Conservation (phyloP, 23 red algal genomes). For the Gracilaria domingensis region DNA sequence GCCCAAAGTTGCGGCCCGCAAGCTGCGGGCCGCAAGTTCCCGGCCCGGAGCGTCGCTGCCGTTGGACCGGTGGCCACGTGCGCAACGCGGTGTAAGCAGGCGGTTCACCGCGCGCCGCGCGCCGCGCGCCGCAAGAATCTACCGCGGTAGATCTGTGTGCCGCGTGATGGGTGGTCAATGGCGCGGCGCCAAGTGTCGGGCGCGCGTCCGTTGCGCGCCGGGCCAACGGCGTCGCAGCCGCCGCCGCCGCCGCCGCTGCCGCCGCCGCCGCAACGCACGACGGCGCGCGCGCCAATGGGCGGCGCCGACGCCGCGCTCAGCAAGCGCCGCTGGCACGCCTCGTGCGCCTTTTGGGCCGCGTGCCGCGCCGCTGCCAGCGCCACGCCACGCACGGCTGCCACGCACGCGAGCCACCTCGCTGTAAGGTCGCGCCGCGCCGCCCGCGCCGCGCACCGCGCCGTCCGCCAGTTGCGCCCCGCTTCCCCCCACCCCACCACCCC, state of each 20-base stretch:
- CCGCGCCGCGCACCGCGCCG: conserved; percentile 1
- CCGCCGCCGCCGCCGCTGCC: conserved; percentile 7
- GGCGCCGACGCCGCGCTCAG: conserved; percentile 6
- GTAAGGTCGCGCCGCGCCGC: conserved; percentile 31
- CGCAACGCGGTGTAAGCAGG: background rate
- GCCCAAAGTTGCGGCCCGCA: no score
- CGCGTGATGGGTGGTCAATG: background rate
- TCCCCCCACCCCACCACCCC: background rate
- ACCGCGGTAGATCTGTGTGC: background rate
- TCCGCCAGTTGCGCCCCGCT: conserved; percentile 10
- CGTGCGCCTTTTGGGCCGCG: background rate
- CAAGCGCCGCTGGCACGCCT: background rate
- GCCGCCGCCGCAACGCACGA: background rate
- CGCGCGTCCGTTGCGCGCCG: conserved; percentile 3
- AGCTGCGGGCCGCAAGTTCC: no score
- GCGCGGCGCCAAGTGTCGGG: conserved; percentile 7
- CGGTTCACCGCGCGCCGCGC: background rate
- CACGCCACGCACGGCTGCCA: conserved; percentile 43
- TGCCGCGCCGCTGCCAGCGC: conserved; percentile 38
- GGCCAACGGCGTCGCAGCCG: conserved; percentile 4
- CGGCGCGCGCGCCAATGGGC: conserved; percentile 2
- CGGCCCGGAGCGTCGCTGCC: background rate
- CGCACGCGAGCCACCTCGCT: conserved; percentile 31
- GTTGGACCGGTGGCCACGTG: background rate
- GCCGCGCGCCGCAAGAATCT: background rate